Evolutionary conservation across 2,329 filamentous ascomycete species (phyloP).

Genomic region (Fusarium ramigenum): DNA sequence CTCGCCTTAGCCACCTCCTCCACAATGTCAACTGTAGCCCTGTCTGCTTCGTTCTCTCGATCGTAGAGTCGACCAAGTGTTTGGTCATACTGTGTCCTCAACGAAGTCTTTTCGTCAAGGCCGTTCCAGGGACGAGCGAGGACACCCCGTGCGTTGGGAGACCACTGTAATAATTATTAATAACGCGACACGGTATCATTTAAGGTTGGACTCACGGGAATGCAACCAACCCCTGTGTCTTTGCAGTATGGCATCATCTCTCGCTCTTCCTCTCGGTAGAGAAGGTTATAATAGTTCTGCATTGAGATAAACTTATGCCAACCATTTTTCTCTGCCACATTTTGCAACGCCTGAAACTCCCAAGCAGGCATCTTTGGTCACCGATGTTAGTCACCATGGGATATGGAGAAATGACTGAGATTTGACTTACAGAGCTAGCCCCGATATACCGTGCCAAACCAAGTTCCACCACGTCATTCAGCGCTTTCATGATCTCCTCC

Average conservation of each 20-base stretch:
- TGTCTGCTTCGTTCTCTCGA: background rate
- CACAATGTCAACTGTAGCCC: background rate
- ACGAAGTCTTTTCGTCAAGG: background rate
- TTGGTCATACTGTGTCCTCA: background rate
- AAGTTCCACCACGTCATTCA: background rate
- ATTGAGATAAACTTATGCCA: conserved; percentile 68
- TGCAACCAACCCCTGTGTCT: background rate
- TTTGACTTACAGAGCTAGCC: background rate
- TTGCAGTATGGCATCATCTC: conserved; percentile 52
- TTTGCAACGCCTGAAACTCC: conserved; percentile 55
- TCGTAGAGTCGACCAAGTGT: background rate
- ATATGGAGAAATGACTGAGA: background rate
- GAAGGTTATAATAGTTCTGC: conserved; percentile 65
- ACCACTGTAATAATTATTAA: background rate
- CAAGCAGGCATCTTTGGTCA: background rate
- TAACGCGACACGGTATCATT: no score
- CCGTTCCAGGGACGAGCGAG: background rate
- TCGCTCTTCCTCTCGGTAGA: conserved; percentile 68
- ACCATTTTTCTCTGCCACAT: conserved; percentile 60
- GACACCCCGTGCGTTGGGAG: background rate
- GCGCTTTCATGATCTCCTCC: background rate
- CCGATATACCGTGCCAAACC: background rate
- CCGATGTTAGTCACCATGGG: conserved; percentile 50
- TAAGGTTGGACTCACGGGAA: background rate
- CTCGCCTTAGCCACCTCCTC: background rate